Conservation (phyloP, 2,329 filamentous ascomycete genomes). For the Aschersonia sp. region DNA sequence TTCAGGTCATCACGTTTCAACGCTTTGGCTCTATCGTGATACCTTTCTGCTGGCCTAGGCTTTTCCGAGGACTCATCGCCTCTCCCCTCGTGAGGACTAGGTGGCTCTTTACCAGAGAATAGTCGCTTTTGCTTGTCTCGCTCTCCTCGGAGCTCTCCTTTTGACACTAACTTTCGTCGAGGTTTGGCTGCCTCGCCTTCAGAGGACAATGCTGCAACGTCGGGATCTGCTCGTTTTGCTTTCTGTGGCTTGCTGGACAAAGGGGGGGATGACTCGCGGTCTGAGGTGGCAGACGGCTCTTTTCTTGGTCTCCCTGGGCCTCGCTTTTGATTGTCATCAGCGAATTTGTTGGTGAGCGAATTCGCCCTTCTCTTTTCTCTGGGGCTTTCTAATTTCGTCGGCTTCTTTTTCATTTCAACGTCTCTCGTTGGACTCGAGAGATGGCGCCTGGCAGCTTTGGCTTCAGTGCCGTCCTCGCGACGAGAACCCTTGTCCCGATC, state of each 20-base stretch:
- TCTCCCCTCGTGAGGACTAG: conserved; percentile 35
- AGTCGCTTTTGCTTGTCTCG: conserved; percentile 40
- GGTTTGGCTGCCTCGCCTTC: conserved; percentile 45
- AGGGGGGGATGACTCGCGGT: conserved; percentile 37
- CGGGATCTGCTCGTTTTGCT: conserved; percentile 38
- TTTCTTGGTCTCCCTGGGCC: conserved; percentile 39
- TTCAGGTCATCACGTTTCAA: conserved; percentile 47
- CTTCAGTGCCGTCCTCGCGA: conserved; percentile 31
- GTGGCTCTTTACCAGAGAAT: conserved; percentile 31
- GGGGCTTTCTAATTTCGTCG: conserved; percentile 25
- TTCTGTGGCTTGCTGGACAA: conserved; percentile 33
- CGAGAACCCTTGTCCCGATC: conserved; percentile 25
- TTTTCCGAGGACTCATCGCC: conserved; percentile 36
- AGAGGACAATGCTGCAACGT: conserved; percentile 35
- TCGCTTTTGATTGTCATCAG: conserved; percentile 35
- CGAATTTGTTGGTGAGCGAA: conserved; percentile 25
- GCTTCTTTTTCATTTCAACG: conserved; percentile 28
- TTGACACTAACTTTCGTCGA: conserved; percentile 48
- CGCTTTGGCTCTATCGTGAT: conserved; percentile 45
- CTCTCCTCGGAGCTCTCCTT: conserved; percentile 45
- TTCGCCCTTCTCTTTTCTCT: conserved; percentile 33
- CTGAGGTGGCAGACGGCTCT: conserved; percentile 35
- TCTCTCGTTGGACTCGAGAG: conserved; percentile 35
- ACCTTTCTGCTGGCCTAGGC: conserved; percentile 34
- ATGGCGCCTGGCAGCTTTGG: conserved; percentile 27